phyloP scores from a whole-genome alignment of 208 protist genomes.

The Phytomonas sp. region DNA sequence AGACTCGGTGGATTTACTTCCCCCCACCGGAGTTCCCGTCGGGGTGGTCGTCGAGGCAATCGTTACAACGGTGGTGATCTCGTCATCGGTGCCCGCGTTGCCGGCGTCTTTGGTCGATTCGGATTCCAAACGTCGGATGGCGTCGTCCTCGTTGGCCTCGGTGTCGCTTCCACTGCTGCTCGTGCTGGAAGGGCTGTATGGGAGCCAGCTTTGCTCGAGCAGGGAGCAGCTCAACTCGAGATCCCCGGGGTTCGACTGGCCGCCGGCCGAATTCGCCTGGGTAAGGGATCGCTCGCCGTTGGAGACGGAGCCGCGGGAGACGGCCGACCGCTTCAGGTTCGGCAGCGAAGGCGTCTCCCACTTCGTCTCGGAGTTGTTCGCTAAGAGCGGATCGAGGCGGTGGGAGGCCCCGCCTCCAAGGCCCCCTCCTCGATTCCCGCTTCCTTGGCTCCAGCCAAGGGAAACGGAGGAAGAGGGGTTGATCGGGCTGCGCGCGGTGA shows the following conservation, averaged over 20 bases:
- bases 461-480: not conserved
- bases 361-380: not conserved
- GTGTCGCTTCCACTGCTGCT: constrained; percentile 1
- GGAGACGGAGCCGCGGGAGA: not conserved
- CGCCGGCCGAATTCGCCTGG: not conserved
- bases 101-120: not conserved
- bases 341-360: not conserved
- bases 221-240: not conserved
- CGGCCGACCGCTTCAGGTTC: not conserved
- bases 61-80: not conserved
- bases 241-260: not conserved
- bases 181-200: not conserved
- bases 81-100: constrained; percentile 2
- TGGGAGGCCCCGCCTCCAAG: not conserved
- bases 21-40: not conserved
- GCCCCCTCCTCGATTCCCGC: not conserved
- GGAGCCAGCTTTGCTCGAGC: not conserved
- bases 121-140: not conserved
- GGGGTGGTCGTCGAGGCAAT: constrained; percentile 1
- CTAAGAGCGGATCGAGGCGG: not conserved
- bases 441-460: not conserved
- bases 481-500: not conserved
- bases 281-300: no score
- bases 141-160: not conserved
- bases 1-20: not conserved